These are phyloP conservation scores for Blastocystis hominis DNA, from an alignment of 352 stramenopile species.

Conservation along the genomic window DNA sequence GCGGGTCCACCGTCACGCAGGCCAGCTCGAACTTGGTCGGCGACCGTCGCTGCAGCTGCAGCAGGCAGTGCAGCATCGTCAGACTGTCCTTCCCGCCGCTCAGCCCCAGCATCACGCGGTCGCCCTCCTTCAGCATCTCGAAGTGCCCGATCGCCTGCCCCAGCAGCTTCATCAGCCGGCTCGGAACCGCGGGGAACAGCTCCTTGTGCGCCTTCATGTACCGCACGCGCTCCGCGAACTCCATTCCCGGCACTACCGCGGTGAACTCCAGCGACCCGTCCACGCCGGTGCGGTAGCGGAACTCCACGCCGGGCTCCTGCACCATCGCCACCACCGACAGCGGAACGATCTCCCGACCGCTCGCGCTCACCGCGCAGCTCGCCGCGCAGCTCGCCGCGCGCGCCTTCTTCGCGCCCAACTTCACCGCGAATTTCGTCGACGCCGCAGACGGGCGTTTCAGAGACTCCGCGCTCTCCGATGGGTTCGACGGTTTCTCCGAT, in stretches of 20 bases:
- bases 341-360: conserved; percentile 16
- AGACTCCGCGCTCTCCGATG: not conserved
- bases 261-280: conserved; percentile 52
- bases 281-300: conserved; percentile 28
- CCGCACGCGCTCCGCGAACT: conserved; percentile 32
- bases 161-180: conserved; percentile 52
- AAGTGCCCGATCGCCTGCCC: conserved; percentile 81
- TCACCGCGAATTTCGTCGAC: not conserved
- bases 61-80: conserved; percentile 83
- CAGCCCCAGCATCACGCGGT: conserved; percentile 83
- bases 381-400: not conserved
- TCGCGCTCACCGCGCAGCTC: not conserved
- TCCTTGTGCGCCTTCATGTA: conserved; percentile 58
- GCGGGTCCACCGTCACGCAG: conserved; percentile 85
- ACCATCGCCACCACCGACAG: not conserved
- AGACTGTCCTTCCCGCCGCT: conserved; percentile 95
- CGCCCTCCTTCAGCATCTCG: conserved; percentile 87
- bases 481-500: not conserved
- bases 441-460: not conserved
- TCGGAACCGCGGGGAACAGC: conserved; percentile 44
- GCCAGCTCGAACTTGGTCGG: conserved; percentile 86
- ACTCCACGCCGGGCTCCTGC: conserved; percentile 47
- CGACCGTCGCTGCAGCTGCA: conserved; percentile 81
- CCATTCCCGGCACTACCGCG: conserved; percentile 34
- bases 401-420: not conserved